Conservation (phyloP, 805 yeast species). For the Schizosaccharomyces lindneri region DNA sequence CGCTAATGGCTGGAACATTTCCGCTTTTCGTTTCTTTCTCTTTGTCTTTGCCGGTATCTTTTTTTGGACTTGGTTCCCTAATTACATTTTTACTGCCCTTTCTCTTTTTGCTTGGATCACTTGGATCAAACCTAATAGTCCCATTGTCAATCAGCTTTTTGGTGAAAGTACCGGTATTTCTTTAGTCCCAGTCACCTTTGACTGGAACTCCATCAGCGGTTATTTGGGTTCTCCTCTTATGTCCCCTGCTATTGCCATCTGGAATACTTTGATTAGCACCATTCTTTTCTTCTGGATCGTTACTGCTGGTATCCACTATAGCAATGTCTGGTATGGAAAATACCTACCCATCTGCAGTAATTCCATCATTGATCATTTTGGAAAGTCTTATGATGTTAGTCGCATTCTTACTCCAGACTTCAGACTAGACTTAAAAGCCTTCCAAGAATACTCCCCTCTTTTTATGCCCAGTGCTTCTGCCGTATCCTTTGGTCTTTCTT, state of each 20-base stretch:
- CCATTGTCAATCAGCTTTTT: conserved; percentile 28
- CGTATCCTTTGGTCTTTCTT: conserved; percentile 30
- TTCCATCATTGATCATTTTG: conserved; percentile 27
- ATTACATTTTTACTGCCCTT: conserved; percentile 34
- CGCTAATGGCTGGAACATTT: conserved; percentile 34
- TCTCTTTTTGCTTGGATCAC: conserved; percentile 36
- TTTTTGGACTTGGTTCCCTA: conserved; percentile 43
- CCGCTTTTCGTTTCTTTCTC: conserved; percentile 26
- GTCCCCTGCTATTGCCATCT: conserved; percentile 18
- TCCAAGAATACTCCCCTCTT: conserved; percentile 37
- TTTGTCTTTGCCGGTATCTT: conserved; percentile 21
- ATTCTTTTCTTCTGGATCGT: conserved; percentile 14
- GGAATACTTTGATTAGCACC: conserved; percentile 13
- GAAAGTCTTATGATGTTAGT: conserved; percentile 22
- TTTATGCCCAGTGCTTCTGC: conserved; percentile 37
- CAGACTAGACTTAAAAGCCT: conserved; percentile 22
- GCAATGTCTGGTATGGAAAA: conserved; percentile 18
- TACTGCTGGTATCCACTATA: conserved; percentile 18
- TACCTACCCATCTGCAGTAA: conserved; percentile 25
- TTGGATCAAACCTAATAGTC: conserved; percentile 16
- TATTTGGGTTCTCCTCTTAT: conserved; percentile 14
- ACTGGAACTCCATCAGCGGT: conserved; percentile 19
- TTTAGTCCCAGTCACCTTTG: conserved; percentile 17
- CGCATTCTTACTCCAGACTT: conserved; percentile 18
- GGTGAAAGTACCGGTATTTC: conserved; percentile 35